These are phyloP conservation scores for Dipsacomyces acuminosporus DNA, from an alignment of 371 early-diverging fungal species.

Conservation along the genomic window DNA sequence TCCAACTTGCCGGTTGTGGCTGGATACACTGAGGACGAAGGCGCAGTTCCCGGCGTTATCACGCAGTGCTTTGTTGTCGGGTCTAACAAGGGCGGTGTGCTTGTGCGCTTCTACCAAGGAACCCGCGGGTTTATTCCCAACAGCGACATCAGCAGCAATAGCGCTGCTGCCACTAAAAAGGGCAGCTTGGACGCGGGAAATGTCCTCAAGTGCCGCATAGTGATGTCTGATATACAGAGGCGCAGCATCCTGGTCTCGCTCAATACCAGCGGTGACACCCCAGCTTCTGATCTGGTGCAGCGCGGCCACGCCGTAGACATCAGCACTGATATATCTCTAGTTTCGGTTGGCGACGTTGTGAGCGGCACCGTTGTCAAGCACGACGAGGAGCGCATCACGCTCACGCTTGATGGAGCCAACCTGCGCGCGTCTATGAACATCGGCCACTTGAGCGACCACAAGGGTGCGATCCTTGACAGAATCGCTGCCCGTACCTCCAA, in stretches of 20 bases:
- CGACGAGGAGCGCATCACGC: conserved; percentile 47
- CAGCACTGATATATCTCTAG: conserved; percentile 39
- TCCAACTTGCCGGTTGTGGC: conserved; percentile 62
- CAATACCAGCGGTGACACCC: conserved; percentile 12
- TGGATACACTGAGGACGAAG: conserved; percentile 49
- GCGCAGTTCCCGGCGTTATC: conserved; percentile 54
- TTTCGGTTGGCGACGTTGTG: conserved; percentile 51
- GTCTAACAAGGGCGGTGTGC: conserved; percentile 60
- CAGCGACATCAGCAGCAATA: conserved; percentile 57
- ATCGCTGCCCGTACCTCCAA: conserved; percentile 48
- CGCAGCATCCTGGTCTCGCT: conserved; percentile 52
- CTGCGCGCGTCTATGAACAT: conserved; percentile 53
- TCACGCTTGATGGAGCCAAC: conserved; percentile 54
- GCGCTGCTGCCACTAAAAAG: too few species aligned
- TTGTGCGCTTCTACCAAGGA: conserved; percentile 74
- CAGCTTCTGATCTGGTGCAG: conserved; percentile 7
- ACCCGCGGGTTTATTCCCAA: conserved; percentile 65
- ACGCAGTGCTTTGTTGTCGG: conserved; percentile 61
- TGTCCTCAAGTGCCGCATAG: conserved; percentile 70
- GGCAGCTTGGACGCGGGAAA: conserved; percentile 72
- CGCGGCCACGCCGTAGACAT: conserved; percentile 1
- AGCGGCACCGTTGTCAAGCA: conserved; percentile 53
- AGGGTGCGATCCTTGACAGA: conserved; percentile 48
- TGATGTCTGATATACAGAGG: conserved; percentile 53
- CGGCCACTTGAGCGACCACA: conserved; percentile 63